Percentiles rank a stretch among this genome's conserved stretches.
Conservation (phyloP, 768 basidiomycete species). For the Russula earlei region DNA sequence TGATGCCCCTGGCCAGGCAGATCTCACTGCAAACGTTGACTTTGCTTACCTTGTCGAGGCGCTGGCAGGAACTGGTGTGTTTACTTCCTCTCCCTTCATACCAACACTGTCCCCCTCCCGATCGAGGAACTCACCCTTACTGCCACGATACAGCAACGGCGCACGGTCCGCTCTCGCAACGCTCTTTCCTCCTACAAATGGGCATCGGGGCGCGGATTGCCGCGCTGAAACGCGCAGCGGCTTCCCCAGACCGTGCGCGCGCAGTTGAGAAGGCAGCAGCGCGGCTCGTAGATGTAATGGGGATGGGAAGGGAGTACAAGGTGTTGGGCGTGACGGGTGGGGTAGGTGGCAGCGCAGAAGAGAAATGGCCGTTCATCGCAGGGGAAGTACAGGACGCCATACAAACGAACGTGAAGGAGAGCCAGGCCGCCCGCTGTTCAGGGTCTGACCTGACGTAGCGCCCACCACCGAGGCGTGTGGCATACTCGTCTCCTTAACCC, state of each 20-base stretch:
- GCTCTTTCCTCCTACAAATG: constrained; percentile 67
- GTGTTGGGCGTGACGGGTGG: constrained; percentile 50
- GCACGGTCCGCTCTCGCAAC: constrained; percentile 70
- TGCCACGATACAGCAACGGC: constrained; percentile 27
- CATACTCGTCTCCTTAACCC: no score
- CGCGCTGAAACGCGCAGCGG: constrained; percentile 44
- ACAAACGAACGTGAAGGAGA: no score
- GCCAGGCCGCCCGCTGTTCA: no score
- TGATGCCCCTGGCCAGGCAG: constrained; percentile 74
- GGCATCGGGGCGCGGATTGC: constrained; percentile 62
- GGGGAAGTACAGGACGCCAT: no score
- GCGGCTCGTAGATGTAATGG: constrained; percentile 63
- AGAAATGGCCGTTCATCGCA: no score
- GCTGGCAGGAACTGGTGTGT: constrained; percentile 52
- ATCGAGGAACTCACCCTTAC: neutral
- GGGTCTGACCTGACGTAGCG: no score
- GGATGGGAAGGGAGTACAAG: constrained; percentile 87
- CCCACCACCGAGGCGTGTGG: no score
- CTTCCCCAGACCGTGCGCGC: constrained; percentile 37
- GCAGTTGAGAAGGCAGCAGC: constrained; percentile 52
- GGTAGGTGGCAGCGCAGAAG: neutral
- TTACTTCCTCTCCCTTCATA: neutral
- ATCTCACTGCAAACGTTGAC: constrained; percentile 95
- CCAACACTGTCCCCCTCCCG: neutral
- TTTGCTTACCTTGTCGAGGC: constrained; percentile 83